Base-by-base conservation (phyloP, 192 early-diverging fungal genomes). In the Dimargaris cristalligena region DNA sequence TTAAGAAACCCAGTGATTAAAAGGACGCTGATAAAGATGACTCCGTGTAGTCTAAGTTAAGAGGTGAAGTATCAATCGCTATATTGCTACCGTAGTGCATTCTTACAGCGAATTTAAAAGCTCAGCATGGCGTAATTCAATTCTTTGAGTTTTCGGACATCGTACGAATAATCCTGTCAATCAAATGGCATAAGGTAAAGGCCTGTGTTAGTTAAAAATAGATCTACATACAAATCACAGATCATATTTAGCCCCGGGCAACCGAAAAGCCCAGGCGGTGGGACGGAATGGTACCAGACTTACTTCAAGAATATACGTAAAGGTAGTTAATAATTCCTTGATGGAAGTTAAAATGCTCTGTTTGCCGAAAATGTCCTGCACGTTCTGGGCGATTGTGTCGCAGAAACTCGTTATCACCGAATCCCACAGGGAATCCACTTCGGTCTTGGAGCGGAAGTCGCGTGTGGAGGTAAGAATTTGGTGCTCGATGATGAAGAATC, bases 401-500 rank as follows among this genome's bases (percentile, higher is more conserved):
- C 85, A 83, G 44, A 96, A 84, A 66, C 90, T 87, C 25, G 76
- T 77, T 6, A 85, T 89, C 6, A 89, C 84, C 16, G 75, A 74
- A 31, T 92, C 84, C 87, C 96, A 99, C 35, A 99, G 78, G 20
- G 78, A 74, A 61, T 97, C 94, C 23, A 95, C 78, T 67, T 92
- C 75, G 16, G 78, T 64, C 56, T 85, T 80, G 22, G 89, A 88
- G 59, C 94, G 78, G 64, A 98, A 98, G 59, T 95, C 85, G 25
- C 76, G 80, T 2, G 91, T 94, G 6, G 90, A 85, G 54, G 85
- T 82, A 35, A 94, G 63, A 52, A 99, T 85, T 32, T 82, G 78
- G 44, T 89, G 82, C 63, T 99, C 96, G 0, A 99, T 84, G 31
- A 95, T 83, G 65, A 99, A 99, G 63, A 97, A 99, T 16, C 96